Conservation (phyloP, 2,329 filamentous ascomycete genomes). For the Fusarium sp. region DNA sequence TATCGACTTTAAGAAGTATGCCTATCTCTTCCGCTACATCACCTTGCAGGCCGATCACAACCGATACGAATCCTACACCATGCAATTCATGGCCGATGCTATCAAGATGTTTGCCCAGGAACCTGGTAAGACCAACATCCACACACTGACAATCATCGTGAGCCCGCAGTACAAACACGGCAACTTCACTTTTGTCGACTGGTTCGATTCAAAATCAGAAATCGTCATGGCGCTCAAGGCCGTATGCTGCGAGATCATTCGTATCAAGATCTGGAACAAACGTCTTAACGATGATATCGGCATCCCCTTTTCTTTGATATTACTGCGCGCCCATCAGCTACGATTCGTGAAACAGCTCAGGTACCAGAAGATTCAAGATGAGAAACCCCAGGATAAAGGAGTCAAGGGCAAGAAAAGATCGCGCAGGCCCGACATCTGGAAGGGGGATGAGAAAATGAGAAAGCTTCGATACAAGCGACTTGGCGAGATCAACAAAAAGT, state of each 20-base stretch:
- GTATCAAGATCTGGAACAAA: slow-evolving; percentile 50
- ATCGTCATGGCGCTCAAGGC: slow-evolving; percentile 49
- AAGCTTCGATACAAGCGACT: neutral
- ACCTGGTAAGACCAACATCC: slow-evolving; percentile 46
- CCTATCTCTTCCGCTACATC: slow-evolving; percentile 56
- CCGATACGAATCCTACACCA: slow-evolving; percentile 47
- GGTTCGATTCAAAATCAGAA: slow-evolving; percentile 48
- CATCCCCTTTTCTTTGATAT: slow-evolving; percentile 3
- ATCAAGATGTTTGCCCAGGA: slow-evolving; percentile 52
- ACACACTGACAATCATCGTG: slow-evolving; percentile 58
- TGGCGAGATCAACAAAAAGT: neutral
- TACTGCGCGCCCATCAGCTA: slow-evolving; percentile 25
- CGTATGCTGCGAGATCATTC: slow-evolving; percentile 53
- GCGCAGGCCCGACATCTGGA: slow-evolving; percentile 19
- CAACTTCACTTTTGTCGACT: slow-evolving; percentile 52
- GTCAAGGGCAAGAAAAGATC: neutral
- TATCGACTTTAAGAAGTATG: slow-evolving; percentile 53
- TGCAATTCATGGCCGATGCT: slow-evolving; percentile 51
- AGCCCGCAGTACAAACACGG: slow-evolving; percentile 42
- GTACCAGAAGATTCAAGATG: neutral
- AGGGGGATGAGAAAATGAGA: slow-evolving; percentile 16
- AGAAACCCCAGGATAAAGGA: neutral
- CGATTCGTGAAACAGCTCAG: slow-evolving; percentile 22
- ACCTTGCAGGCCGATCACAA: slow-evolving; percentile 58
- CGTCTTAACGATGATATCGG: slow-evolving; percentile 24